phyloP scores from a whole-genome alignment of 139 green algal genomes.

The Coelastrella sp. region DNA sequence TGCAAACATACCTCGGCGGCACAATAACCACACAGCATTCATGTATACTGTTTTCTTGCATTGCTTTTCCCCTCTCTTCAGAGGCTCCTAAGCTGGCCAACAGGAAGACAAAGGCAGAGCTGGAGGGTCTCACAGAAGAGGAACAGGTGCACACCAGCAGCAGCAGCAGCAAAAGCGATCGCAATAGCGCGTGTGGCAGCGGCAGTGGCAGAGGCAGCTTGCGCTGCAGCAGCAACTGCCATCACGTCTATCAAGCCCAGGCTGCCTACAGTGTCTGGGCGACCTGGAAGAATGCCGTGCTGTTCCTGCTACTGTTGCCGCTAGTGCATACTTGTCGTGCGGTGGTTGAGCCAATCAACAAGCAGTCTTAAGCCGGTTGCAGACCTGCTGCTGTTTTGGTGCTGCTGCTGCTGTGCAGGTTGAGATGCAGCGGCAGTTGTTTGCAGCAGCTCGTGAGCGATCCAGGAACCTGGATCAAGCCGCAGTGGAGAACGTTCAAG shows the following conservation, averaged over 20 bases:
- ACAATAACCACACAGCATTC: no score
- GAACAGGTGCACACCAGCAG: constrained; percentile 36
- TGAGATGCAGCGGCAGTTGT: constrained; percentile 47
- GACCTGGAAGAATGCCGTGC: not conserved
- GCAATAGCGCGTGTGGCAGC: not conserved
- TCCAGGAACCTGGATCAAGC: constrained; percentile 28
- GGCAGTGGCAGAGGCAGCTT: not conserved
- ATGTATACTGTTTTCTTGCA: not conserved
- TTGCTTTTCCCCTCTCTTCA: not conserved
- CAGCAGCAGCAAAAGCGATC: not conserved
- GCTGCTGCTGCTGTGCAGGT: constrained; percentile 28
- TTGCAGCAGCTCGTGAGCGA: constrained; percentile 21
- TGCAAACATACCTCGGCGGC: no score
- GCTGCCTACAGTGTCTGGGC: not conserved
- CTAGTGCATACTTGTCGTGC: not conserved
- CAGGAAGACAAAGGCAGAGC: constrained; percentile 47
- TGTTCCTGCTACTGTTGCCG: not conserved
- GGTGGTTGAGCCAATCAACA: no score
- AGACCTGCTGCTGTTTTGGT: not conserved
- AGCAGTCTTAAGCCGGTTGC: not conserved
- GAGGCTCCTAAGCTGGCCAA: constrained; percentile 30
- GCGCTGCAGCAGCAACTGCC: not conserved
- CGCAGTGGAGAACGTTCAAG: constrained; percentile 32
- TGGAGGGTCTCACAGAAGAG: constrained; percentile 38
- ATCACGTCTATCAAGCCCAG: no score